Percentiles rank a stretch among this genome's conserved stretches.
Evolutionary conservation across 805 yeast genomes (phyloP).

Genomic region (Candida germanica): DNA sequence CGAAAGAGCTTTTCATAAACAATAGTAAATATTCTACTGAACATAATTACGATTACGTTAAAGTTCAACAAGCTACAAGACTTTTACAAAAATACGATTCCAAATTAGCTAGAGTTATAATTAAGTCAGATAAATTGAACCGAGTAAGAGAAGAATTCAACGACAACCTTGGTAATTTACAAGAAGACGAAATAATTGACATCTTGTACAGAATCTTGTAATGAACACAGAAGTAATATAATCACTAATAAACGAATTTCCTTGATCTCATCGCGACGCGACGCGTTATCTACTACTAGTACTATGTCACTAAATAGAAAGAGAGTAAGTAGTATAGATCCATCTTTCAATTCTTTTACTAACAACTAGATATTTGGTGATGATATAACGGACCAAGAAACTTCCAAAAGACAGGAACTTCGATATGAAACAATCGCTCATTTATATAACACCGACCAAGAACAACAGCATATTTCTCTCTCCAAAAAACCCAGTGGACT

Average conservation of each 20-base stretch:
- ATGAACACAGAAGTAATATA: too few species aligned
- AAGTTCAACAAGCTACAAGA: conserved; percentile 27
- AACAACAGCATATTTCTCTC: conserved; percentile 17
- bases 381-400: conserved; percentile 7
- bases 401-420: conserved; percentile 11
- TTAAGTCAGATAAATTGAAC: conserved; percentile 10
- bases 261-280: conserved; percentile 2
- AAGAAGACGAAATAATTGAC: conserved; percentile 23
- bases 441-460: conserved; percentile 18
- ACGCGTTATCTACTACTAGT: not conserved
- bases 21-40: conserved; percentile 16
- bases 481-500: conserved; percentile 21
- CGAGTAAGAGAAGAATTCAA: conserved; percentile 21
- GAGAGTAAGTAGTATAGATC: conserved; percentile 24
- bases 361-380: conserved; percentile 12
- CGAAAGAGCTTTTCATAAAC: conserved; percentile 18
- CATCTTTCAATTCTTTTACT: too few species aligned
- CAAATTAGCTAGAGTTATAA: conserved; percentile 18
- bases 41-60: conserved; percentile 21
- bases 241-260: not conserved
- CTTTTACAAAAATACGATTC: conserved; percentile 25
- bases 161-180: conserved; percentile 13
- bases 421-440: conserved; percentile 19
- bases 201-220: conserved; percentile 26
- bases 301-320: conserved; percentile 25